Evolutionary conservation across 208 protist genomes (phyloP), one percentile per base, ranked within the genome.

Genomic region (Endotrypanum monterogeii): DNA sequence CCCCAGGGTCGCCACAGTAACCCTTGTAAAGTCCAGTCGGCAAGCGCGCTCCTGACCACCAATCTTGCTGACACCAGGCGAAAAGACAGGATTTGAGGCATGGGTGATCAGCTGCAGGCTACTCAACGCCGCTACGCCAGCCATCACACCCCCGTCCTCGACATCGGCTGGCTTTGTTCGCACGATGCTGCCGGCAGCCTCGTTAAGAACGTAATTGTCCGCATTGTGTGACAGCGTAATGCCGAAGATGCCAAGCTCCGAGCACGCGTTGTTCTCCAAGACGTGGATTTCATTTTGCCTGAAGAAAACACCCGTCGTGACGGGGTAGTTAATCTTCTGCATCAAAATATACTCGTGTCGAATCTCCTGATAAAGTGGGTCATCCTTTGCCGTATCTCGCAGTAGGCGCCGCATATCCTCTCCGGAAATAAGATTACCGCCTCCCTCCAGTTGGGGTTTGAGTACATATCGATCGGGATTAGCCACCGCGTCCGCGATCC

Each of bases 401-500:
- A 97, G 80, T 63, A 93, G 44, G 32, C 76, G 51, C 37, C 68
- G 72, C 87, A 98, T 97, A 18, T 71, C 75, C 30, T 86, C 81
- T 35, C 90, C 92, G 18, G 94, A 86, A 56, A 98, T 85, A 28
- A 98, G 81, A 87, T 98, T 98, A 16, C 98, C 98, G 32, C 97
- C 97, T 54, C 97, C 98, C 76, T 99, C 98, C 51, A 98, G 87
- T 80, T 99, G 96, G 52, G 98, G 97, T 78, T 99, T 99, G 61
- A 99, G 83, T 48, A 99, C 96, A 73, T 90, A 99, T 20, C 75
- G 66, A 9, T 94, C 79, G 12, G 95, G 93, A 32, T 92, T 60
- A 6, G 48, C 69, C 18, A 94, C 83, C 28, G 94, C 93, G 7
- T 87, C 62, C n/a, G 74, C 54, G 67, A 98, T 95, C 52, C 87